Conservation (phyloP, 2,329 filamentous ascomycete species). For the Helminthosporium solani region DNA sequence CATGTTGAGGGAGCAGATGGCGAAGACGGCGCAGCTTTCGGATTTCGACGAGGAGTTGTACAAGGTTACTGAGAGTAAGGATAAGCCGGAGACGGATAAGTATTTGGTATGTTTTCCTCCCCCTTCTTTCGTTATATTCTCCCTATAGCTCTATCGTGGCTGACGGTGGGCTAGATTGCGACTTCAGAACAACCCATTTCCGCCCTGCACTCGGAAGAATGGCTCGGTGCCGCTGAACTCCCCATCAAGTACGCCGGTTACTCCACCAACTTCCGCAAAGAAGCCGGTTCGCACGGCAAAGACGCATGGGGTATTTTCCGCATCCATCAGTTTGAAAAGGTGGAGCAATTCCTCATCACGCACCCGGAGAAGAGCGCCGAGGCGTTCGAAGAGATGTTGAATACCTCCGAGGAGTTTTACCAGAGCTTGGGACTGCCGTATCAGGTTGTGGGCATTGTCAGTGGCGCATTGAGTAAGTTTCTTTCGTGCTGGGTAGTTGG, state of each 20-base stretch:
- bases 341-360: constrained; percentile 50
- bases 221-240: constrained; percentile 80
- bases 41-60: constrained; percentile 98
- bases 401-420: constrained; percentile 91
- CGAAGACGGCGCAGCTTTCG: constrained; percentile 94
- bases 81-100: constrained; percentile 81
- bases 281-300: constrained; percentile 86
- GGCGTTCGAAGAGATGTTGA: constrained; percentile 90
- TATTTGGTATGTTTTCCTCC: constrained; percentile 21
- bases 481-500: not conserved
- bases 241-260: constrained; percentile 89
- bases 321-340: constrained; percentile 91
- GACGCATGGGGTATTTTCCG: constrained; percentile 98
- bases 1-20: constrained; percentile 95
- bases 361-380: constrained; percentile 86
- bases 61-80: constrained; percentile 84
- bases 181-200: constrained; percentile 95
- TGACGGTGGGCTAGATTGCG: constrained; percentile 53
- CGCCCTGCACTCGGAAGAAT: constrained; percentile 89
- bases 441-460: constrained; percentile 90
- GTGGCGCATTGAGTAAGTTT: constrained; percentile 72
- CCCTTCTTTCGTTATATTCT: not conserved
- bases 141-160: not conserved
- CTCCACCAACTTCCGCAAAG: constrained; percentile 92
- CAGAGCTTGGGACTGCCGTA: constrained; percentile 86